phyloP scores from a whole-genome alignment of 148 eudicot genomes.

The Mesembryanthemum crystallinum region DNA sequence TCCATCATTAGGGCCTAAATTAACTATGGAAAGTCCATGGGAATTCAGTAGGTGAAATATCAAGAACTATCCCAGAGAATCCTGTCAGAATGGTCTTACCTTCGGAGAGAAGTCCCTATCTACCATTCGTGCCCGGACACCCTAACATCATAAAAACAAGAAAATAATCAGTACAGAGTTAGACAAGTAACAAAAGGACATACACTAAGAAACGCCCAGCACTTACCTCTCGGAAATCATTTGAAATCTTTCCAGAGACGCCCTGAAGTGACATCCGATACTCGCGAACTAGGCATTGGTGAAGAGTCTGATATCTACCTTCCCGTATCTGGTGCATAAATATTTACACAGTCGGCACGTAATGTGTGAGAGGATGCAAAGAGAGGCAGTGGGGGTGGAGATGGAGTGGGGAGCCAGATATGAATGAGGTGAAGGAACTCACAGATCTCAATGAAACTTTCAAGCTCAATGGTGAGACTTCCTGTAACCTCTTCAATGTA shows the following conservation, averaged over 20 bases:
- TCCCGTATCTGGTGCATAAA: constrained; percentile 59
- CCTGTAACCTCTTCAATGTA: constrained; percentile 56
- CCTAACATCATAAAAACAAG: constrained; percentile 37
- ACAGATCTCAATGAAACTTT: constrained; percentile 86
- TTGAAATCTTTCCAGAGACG: constrained; percentile 55
- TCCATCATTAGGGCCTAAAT: neutral
- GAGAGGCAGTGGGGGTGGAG: neutral
- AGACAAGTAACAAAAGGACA: neutral
- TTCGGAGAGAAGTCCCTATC: constrained; percentile 80
- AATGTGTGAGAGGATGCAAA: neutral
- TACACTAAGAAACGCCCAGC: neutral
- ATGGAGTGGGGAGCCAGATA: neutral
- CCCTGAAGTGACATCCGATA: constrained; percentile 80
- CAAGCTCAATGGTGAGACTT: constrained; percentile 83
- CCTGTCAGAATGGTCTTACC: constrained; percentile 37
- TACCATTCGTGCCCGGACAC: constrained; percentile 78
- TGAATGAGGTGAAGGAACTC: constrained; percentile 29
- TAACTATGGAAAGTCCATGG: neutral
- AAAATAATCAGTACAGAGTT: constrained; percentile 1
- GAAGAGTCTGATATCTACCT: constrained; percentile 82
- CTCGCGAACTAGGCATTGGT: constrained; percentile 79
- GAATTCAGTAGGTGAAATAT: neutral
- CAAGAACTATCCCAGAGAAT: neutral
- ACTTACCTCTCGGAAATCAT: constrained; percentile 72
- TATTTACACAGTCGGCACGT: neutral